phyloP scores from a whole-genome alignment of 768 basidiomycete species.

The Heimioporus sp. region DNA sequence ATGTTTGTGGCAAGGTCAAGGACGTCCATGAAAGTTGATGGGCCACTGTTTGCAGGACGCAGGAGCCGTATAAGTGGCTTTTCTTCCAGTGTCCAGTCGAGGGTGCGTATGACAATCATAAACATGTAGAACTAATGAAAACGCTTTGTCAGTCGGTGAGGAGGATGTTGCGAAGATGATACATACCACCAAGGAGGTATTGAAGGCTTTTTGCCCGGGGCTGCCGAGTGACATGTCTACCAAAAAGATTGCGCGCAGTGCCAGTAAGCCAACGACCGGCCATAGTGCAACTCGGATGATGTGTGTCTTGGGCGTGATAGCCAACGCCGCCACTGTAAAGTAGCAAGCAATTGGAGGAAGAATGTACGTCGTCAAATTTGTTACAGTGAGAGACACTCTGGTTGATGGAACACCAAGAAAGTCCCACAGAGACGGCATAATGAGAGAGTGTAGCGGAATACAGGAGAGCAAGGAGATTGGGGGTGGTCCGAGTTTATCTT shows the following conservation, averaged over 20 bases:
- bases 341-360: slow-evolving; percentile 45
- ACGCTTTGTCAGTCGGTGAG: not conserved
- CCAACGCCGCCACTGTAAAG: slow-evolving; percentile 48
- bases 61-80: slow-evolving; percentile 12
- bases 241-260: slow-evolving; percentile 36
- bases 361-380: slow-evolving; percentile 36
- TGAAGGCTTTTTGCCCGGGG: not conserved
- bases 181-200: slow-evolving; percentile 14
- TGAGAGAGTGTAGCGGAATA: not conserved
- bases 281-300: slow-evolving; percentile 44
- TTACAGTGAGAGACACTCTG: slow-evolving; percentile 27
- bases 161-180: no score
- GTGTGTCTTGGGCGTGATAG: slow-evolving; percentile 44
- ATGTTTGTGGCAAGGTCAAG: slow-evolving; percentile 49
- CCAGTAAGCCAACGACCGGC: slow-evolving; percentile 42
- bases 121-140: slow-evolving; percentile 15
- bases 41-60: slow-evolving; percentile 2
- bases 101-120: slow-evolving; percentile 3
- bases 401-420: slow-evolving; percentile 5
- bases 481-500: no score
- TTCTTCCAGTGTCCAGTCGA: slow-evolving; percentile 16
- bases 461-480: no score
- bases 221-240: slow-evolving; percentile 10
- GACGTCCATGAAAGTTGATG: slow-evolving; percentile 33
- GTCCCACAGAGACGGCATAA: not conserved